phyloP scores from a whole-genome alignment of 2,329 filamentous ascomycete genomes.

The Xylaria digitata region DNA sequence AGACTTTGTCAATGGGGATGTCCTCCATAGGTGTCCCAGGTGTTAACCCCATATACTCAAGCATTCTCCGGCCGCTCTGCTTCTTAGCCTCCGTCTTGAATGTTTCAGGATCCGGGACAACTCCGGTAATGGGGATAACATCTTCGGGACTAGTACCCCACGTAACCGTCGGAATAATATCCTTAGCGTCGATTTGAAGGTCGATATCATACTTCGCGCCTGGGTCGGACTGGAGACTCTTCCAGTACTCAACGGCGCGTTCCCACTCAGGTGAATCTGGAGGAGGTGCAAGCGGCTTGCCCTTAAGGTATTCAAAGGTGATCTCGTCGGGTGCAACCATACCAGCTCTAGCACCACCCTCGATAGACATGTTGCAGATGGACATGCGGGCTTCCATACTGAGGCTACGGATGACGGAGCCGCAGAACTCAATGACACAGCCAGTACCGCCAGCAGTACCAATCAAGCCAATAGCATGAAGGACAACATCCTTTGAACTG shows the following conservation, averaged over 20 bases:
- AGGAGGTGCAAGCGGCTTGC: slow-evolving; percentile 86
- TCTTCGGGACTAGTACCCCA: slow-evolving; percentile 99
- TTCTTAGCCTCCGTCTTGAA: slow-evolving; percentile 86
- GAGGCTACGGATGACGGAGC: slow-evolving; percentile 86
- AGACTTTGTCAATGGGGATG: slow-evolving; percentile 93
- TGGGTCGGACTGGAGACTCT: slow-evolving; percentile 83
- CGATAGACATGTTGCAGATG: slow-evolving; percentile 99
- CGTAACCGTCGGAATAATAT: slow-evolving; percentile 91
- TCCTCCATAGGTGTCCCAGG: slow-evolving; percentile 91
- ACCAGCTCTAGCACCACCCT: slow-evolving; percentile 92
- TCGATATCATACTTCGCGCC: slow-evolving; percentile 91
- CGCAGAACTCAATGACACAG: slow-evolving; percentile 96
- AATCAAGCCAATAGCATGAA: slow-evolving; percentile 92
- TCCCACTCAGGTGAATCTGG: slow-evolving; percentile 89
- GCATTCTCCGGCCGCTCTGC: slow-evolving; percentile 79
- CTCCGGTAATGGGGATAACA: slow-evolving; percentile 90
- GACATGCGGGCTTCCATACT: slow-evolving; percentile 99
- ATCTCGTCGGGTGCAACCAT: slow-evolving; percentile 96
- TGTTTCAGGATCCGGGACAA: slow-evolving; percentile 89
- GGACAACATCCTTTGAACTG: slow-evolving; percentile 94
- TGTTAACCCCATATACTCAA: slow-evolving; percentile 96
- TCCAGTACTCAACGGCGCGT: slow-evolving; percentile 89
- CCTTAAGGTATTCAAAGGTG: slow-evolving; percentile 96
- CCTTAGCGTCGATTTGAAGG: slow-evolving; percentile 89
- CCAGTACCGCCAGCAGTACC: slow-evolving; percentile 96